Percentiles rank a stretch among this genome's conserved stretches.
Conservation (phyloP, 148 eudicot genomes). For the Salicornia ramosissima region DNA sequence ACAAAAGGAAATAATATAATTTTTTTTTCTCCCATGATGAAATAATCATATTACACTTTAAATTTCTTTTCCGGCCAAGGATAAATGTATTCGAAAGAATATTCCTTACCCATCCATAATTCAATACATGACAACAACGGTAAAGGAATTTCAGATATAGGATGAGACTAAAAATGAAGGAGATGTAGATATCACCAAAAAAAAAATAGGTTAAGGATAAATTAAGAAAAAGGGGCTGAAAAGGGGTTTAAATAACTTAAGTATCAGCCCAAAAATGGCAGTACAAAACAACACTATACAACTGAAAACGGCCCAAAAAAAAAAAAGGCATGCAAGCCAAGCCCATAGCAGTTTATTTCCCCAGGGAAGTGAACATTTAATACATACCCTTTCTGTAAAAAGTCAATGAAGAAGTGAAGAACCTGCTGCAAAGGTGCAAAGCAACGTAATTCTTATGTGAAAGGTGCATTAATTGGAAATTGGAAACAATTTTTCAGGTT, state of each 20-base stretch:
- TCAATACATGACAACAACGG: background rate
- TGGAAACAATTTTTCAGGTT: background rate
- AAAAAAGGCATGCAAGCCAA: background rate
- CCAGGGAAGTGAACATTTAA: background rate
- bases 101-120: slow-evolving; percentile 1
- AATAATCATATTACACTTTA: background rate
- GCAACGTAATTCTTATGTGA: background rate
- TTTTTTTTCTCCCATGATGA: background rate
- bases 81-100: background rate
- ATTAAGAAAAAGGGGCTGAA: background rate
- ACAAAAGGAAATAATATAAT: background rate
- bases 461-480: background rate
- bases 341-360: background rate
- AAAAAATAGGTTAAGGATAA: background rate
- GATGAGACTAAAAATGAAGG: background rate
- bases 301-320: background rate
- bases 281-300: background rate
- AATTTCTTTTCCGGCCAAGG: background rate
- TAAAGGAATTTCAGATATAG: slow-evolving; percentile 9
- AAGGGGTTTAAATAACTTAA: background rate
- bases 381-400: background rate
- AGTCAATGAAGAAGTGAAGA: background rate
- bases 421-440: background rate
- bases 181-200: background rate
- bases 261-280: background rate